These are phyloP conservation scores for Teunomyces lycoperdinae DNA, from an alignment of 805 yeast genomes.

Conservation along the genomic window DNA sequence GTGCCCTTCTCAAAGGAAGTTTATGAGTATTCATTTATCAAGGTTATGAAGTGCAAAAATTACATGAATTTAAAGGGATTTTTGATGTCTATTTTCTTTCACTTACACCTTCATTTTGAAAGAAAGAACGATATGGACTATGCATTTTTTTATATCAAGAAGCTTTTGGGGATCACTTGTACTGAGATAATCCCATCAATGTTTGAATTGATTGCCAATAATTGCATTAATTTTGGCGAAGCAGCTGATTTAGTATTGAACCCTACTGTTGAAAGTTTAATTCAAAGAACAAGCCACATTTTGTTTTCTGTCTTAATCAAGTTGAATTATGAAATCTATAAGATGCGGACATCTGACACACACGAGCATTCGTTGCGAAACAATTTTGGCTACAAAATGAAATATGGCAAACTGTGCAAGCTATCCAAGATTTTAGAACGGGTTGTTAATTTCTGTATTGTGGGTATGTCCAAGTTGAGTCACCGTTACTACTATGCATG, in stretches of 20 bases:
- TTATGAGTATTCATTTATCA: conserved; percentile 7
- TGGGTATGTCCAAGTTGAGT: conserved; percentile 38
- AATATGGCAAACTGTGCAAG: conserved; percentile 21
- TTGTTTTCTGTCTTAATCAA: conserved; percentile 22
- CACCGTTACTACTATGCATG: conserved; percentile 63
- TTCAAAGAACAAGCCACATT: conserved; percentile 29
- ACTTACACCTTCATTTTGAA: conserved; percentile 42
- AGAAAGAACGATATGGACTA: conserved; percentile 19
- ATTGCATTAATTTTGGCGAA: conserved; percentile 37
- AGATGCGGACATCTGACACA: conserved; percentile 15
- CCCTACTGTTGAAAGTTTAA: conserved; percentile 29
- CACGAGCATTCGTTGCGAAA: conserved; percentile 19
- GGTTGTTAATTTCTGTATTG: conserved; percentile 15
- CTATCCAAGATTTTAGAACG: conserved; percentile 25
- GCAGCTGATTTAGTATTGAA: conserved; percentile 42
- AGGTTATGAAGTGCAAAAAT: conserved; percentile 14
- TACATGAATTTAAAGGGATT: conserved; percentile 18
- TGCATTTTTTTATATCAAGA: conserved; percentile 34
- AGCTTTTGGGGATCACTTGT: conserved; percentile 20
- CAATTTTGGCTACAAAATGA: conserved; percentile 16
- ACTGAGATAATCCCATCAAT: conserved; percentile 32
- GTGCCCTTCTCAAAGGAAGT: conserved; percentile 5
- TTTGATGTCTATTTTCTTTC: conserved; percentile 25
- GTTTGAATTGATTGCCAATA: conserved; percentile 28
- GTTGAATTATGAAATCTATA: conserved; percentile 20